These are phyloP conservation scores for Mitragyna speciosa DNA, from an alignment of 257 asterid genomes.

Conservation along the genomic window DNA sequence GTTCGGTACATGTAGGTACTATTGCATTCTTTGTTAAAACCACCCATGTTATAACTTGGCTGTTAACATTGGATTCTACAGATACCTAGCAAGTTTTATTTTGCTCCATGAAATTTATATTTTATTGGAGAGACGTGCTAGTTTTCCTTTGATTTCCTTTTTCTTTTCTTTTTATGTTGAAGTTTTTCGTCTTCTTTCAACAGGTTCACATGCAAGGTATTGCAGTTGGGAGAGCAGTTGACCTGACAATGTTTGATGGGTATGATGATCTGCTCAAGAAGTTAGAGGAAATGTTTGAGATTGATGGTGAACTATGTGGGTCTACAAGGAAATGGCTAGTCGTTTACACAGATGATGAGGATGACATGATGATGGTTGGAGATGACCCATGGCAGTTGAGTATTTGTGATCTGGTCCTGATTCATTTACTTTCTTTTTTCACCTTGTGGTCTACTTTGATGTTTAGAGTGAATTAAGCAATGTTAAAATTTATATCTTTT, in stretches of 20 bases:
- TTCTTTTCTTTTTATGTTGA: neutral
- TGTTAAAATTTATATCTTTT: neutral
- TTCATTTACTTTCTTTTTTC: neutral
- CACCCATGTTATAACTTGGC: neutral
- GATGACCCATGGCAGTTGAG: constrained; percentile 99
- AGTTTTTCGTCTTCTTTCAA: neutral
- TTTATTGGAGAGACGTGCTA: neutral
- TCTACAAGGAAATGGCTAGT: constrained; percentile 89
- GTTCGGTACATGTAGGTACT: neutral
- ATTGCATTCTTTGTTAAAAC: neutral
- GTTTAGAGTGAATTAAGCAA: neutral
- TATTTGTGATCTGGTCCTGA: constrained; percentile 22
- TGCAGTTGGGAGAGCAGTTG: constrained; percentile 97
- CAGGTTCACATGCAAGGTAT: constrained; percentile 97
- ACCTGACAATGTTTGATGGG: constrained; percentile 69
- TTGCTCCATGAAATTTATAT: neutral
- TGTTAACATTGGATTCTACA: neutral
- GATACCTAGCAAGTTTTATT: neutral
- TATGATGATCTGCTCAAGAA: constrained; percentile 80
- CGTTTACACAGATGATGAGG: constrained; percentile 91
- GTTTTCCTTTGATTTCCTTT: neutral
- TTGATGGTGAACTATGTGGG: constrained; percentile 72
- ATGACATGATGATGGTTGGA: constrained; percentile 99
- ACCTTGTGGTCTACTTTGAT: neutral
- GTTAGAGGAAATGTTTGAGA: constrained; percentile 90